phyloP scores from a whole-genome alignment of 2,329 filamentous ascomycete genomes.

The Chaetomium sp. region DNA sequence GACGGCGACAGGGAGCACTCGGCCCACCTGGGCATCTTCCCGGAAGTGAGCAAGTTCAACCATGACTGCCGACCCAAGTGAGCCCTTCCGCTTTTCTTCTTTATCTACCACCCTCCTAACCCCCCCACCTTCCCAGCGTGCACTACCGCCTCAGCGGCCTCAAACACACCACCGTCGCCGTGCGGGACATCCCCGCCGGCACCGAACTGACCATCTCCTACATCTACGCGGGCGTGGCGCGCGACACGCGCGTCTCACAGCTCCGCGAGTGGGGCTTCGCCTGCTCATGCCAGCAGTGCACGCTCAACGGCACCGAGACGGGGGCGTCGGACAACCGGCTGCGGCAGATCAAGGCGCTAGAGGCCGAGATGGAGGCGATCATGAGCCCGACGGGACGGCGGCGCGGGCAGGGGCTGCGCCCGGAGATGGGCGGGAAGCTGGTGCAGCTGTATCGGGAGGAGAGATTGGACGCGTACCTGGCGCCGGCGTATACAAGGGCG shows the following conservation, averaged over 20 bases:
- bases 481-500: conserved; percentile 42
- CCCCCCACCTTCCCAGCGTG: conserved; percentile 34
- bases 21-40: conserved; percentile 41
- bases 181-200: conserved; percentile 41
- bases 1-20: conserved; percentile 33
- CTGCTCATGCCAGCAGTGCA: conserved; percentile 43
- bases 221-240: conserved; percentile 37
- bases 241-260: conserved; percentile 38
- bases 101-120: background rate
- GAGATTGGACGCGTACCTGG: conserved; percentile 40
- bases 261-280: conserved; percentile 43
- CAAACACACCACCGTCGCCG: conserved; percentile 44
- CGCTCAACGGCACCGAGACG: conserved; percentile 22
- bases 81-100: no score
- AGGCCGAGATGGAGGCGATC: conserved; percentile 34
- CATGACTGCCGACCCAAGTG: conserved; percentile 48
- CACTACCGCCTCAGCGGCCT: conserved; percentile 42
- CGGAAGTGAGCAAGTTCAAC: conserved; percentile 43
- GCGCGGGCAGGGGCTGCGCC: conserved; percentile 21
- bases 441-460: conserved; percentile 41
- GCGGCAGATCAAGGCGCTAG: conserved; percentile 37
- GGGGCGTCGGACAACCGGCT: conserved; percentile 41
- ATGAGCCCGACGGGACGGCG: conserved; percentile 23
- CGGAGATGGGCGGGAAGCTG: conserved; percentile 38
- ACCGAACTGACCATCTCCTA: conserved; percentile 46